Evolutionary conservation across 2,329 filamentous ascomycete species (phyloP), one percentile per base, ranked within the genome.

Genomic region (Ophiostoma tasmaniense): DNA sequence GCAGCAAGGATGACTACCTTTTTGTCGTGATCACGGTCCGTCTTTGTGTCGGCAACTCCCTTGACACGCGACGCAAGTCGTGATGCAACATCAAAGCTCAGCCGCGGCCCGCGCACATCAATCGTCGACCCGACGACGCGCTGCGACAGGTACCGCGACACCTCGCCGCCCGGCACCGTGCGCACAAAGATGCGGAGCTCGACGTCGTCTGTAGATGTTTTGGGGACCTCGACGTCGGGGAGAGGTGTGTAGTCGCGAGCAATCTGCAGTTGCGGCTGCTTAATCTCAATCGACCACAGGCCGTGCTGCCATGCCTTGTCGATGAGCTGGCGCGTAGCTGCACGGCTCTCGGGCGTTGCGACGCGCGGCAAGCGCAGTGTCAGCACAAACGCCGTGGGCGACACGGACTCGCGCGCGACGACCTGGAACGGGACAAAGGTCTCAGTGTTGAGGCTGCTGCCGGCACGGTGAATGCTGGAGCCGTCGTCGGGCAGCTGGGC

Each of bases 221-320:
- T 25, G 14, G 7, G n/a, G 2, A 25, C 30, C 14, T 64, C 64
- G 14, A 37, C 33, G 0, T 87, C 84, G 0, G 92, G 94, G 0
- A 99, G 81, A 0, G 94, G 93, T 3, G 95, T 98, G 79, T 99
- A 99, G 70, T 92, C 89, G 71, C 95, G 82, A 61, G 92, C 91
- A 74, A 99, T 96, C 79, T 97, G 93, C 69, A 98, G 80, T 77
- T 97, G 89, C 1, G 95, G 95, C 80, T 98, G 95, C 80, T 96
- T 97, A 76, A 97, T 88, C 80, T 97, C 90, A 42, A 98, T 89
- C 72, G 90, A 93, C 90, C 92, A 96, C 59, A 96, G 83, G 4
- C 90, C 90, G 69, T 85, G 82, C 61, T 79, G 78, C 85, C 87
- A 89, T 30, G 82, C 82, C 13, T 66, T 68, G 76, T 76, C 11